Evolutionary conservation across 148 eudicot genomes (phyloP), one percentile per base, ranked within the genome.

Genomic region (Polygonum aviculare): DNA sequence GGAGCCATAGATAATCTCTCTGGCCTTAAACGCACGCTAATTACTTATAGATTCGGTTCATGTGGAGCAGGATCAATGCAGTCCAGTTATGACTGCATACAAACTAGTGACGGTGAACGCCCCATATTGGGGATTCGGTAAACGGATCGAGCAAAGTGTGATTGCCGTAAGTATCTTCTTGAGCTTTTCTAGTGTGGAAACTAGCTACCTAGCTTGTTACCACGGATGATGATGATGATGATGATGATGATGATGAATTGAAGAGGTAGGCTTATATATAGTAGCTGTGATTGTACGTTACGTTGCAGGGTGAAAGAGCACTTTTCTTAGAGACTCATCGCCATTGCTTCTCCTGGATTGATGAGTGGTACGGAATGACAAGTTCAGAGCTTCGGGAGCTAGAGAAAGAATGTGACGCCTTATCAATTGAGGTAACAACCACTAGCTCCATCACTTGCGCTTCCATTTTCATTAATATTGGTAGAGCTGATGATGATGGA

Each of bases 61-160:
- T 18, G 14, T 76, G 74, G 47, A 83, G 0, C 70, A 90, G 93
- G 88, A 78, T 1, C 57, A 65, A 18, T 84, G 87, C 77, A 73
- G 74, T 65, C 93, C 91, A 40, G 88, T 90, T 67, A 84, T 86
- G 91, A 90, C 91, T 12, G 91, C 93, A 18, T 90, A 90, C 86
- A 90, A 90, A 72, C 78, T 90, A 83, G 91, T 90, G 81, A 87
- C 86, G 4, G 78, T 90, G 39, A 88, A 90, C 77, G 91, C 81
- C 39, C 93, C 91, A 14, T 90, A 90, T 69, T 90, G 93, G 93
- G 91, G 91, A 0, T 90, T 86, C 80, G 91, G 93, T 26, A 86
- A 81, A 63, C 78, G 75, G 35, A 78, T 88, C 2, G 93, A 90
- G 77, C 91, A 90, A 82, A 83, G 88, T 48, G 51, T 88, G 75